Evolutionary conservation across 352 stramenopile species (phyloP).

Genomic region (Phytophthora pseudosyringae): DNA sequence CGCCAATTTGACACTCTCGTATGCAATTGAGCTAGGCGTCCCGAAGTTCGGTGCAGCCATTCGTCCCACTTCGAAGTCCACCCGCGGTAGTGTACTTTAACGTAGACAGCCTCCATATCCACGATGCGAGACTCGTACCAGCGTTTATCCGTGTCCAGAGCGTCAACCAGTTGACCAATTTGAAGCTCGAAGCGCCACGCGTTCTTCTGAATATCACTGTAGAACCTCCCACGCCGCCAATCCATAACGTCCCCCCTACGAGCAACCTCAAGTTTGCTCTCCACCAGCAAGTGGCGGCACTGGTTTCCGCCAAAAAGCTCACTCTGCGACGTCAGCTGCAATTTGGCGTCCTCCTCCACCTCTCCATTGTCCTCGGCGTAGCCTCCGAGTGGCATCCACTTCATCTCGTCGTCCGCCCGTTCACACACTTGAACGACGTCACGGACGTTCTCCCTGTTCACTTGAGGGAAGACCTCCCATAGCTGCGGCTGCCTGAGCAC

Average conservation of each 20-base stretch:
- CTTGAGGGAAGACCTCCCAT: constrained; percentile 43
- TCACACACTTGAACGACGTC: constrained; percentile 55
- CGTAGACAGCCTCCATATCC: constrained; percentile 50
- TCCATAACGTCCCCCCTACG: constrained; percentile 22
- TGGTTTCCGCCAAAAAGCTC: constrained; percentile 38
- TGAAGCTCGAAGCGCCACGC: constrained; percentile 68
- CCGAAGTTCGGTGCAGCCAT: constrained; percentile 92
- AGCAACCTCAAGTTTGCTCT: constrained; percentile 38
- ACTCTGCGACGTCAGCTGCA: constrained; percentile 50
- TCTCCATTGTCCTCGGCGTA: constrained; percentile 9
- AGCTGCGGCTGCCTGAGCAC: constrained; percentile 44
- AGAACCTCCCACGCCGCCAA: constrained; percentile 61
- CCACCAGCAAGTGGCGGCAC: constrained; percentile 58
- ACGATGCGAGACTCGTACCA: constrained; percentile 80
- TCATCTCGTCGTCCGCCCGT: constrained; percentile 33
- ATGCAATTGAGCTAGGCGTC: constrained; percentile 91
- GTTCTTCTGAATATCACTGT: constrained; percentile 48
- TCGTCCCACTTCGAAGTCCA: constrained; percentile 98
- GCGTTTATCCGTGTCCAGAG: constrained; percentile 70
- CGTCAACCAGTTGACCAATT: constrained; percentile 69
- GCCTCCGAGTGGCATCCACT: constrained; percentile 46
- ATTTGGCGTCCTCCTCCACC: constrained; percentile 7
- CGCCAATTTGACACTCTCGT: constrained; percentile 79
- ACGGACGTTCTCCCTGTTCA: constrained; percentile 34
- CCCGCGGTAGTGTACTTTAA: constrained; percentile 96